These are phyloP conservation scores for Candida maris DNA, from an alignment of 805 yeast species.

Conservation along the genomic window DNA sequence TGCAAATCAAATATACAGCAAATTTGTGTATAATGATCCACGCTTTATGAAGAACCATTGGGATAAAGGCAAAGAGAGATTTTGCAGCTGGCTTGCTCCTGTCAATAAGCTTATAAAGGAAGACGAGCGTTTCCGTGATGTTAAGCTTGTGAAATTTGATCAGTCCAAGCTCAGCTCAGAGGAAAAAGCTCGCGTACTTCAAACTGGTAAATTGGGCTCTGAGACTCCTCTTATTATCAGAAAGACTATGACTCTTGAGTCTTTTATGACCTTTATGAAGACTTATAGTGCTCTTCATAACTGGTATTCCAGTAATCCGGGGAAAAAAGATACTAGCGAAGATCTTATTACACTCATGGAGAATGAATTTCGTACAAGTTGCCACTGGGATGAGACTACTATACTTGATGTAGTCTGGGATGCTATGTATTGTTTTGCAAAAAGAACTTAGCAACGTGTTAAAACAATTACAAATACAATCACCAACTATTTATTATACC, in stretches of 20 bases:
- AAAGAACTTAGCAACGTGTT: constrained; percentile 16
- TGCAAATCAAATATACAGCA: constrained; percentile 49
- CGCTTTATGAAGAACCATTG: constrained; percentile 46
- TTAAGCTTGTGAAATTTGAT: constrained; percentile 13
- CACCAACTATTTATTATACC: too few species aligned
- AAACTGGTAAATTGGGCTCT: constrained; percentile 3
- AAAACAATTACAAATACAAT: too few species aligned
- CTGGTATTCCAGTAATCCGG: constrained; percentile 21
- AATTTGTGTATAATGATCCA: constrained; percentile 48
- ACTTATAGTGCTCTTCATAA: constrained; percentile 26
- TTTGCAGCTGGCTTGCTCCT: constrained; percentile 31
- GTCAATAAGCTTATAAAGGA: constrained; percentile 5
- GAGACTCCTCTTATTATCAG: constrained; percentile 18
- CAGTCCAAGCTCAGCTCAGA: constrained; percentile 6
- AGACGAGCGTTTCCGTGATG: constrained; percentile 31
- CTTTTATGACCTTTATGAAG: constrained; percentile 19
- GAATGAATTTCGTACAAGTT: constrained; percentile 23
- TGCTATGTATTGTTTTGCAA: constrained; percentile 51
- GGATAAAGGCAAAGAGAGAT: constrained; percentile 43
- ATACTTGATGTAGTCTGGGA: constrained; percentile 49
- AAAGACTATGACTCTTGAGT: constrained; percentile 14
- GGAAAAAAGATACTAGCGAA: constrained; percentile 12
- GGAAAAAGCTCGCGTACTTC: not conserved
- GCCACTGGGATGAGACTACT: constrained; percentile 41
- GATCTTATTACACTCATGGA: constrained; percentile 20